Evolutionary conservation across 176 grass and related monocot species (phyloP).

Genomic region (Eleusine indica): DNA sequence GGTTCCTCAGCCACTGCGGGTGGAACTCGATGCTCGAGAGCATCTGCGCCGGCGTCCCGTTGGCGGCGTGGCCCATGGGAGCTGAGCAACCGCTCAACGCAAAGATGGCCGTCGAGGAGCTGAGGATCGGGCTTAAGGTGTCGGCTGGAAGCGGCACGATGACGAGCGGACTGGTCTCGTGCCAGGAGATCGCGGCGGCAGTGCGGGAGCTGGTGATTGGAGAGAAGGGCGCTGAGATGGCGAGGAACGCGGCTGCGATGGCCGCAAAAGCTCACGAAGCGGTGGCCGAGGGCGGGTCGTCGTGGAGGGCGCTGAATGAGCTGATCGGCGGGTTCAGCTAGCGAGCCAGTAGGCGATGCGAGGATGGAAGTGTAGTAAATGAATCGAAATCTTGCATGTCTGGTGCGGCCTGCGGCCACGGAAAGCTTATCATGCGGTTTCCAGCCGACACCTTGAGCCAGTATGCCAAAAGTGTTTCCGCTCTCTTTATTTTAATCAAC

Average conservation of each 20-base stretch:
- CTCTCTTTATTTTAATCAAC: too few relatives aligned
- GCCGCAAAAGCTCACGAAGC: background rate
- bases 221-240: background rate
- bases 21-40: constrained; percentile 41
- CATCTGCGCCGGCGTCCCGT: constrained; percentile 33
- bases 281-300: constrained; percentile 12
- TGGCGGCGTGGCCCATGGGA: constrained; percentile 38
- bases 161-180: background rate
- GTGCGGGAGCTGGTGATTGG: constrained; percentile 1
- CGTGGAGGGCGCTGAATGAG: constrained; percentile 24
- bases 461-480: too few relatives aligned
- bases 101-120: constrained; percentile 6
- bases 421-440: too few relatives aligned
- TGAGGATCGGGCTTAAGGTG: constrained; percentile 5
- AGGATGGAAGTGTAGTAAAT: background rate
- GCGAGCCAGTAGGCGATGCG: background rate
- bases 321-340: background rate
- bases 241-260: background rate
- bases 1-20: constrained; percentile 31
- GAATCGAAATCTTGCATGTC: too few relatives aligned
- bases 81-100: constrained; percentile 38
- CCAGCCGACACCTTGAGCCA: too few relatives aligned
- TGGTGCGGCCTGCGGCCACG: too few relatives aligned
- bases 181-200: constrained; percentile 4
- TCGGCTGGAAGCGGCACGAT: accelerated